Percentiles rank a stretch among this genome's conserved stretches.
Conservation (phyloP, 2,329 filamentous ascomycete species). For the Aureobasidium melanogenum region DNA sequence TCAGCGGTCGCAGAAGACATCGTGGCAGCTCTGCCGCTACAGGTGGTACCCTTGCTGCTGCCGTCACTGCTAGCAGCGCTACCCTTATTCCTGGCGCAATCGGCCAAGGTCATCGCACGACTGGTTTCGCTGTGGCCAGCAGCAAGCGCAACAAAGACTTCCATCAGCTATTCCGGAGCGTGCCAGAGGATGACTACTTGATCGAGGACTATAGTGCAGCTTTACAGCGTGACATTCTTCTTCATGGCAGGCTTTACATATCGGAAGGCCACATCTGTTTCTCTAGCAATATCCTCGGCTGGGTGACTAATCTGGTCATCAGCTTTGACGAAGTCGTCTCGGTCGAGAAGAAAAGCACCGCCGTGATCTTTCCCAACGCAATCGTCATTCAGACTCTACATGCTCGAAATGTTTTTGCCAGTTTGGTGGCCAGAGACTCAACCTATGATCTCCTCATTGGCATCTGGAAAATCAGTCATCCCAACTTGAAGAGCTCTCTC, state of each 20-base stretch:
- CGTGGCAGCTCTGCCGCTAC: constrained; percentile 65
- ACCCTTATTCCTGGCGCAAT: constrained; percentile 55
- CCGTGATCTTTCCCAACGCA: constrained; percentile 91
- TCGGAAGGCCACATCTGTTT: constrained; percentile 98
- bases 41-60: constrained; percentile 58
- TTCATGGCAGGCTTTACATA: constrained; percentile 88
- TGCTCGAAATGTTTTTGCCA: constrained; percentile 91
- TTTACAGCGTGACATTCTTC: constrained; percentile 86
- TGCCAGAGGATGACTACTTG: constrained; percentile 93
- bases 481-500: constrained; percentile 78
- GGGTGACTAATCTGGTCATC: constrained; percentile 95
- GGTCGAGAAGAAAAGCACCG: constrained; percentile 93
- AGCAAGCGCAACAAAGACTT: constrained; percentile 96
- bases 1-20: constrained; percentile 52
- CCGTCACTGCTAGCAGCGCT: constrained; percentile 60
- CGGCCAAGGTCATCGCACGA: constrained; percentile 62
- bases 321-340: constrained; percentile 97
- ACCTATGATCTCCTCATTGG: constrained; percentile 96
- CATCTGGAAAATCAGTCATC: constrained; percentile 96
- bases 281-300: constrained; percentile 96
- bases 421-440: constrained; percentile 85
- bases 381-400: constrained; percentile 95
- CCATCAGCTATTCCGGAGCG: constrained; percentile 86
- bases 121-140: constrained; percentile 90
- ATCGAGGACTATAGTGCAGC: constrained; percentile 99